Evolutionary conservation across 345 rosid species (phyloP), one percentile per base, ranked within the genome.

Genomic region (Brassica rapa): DNA sequence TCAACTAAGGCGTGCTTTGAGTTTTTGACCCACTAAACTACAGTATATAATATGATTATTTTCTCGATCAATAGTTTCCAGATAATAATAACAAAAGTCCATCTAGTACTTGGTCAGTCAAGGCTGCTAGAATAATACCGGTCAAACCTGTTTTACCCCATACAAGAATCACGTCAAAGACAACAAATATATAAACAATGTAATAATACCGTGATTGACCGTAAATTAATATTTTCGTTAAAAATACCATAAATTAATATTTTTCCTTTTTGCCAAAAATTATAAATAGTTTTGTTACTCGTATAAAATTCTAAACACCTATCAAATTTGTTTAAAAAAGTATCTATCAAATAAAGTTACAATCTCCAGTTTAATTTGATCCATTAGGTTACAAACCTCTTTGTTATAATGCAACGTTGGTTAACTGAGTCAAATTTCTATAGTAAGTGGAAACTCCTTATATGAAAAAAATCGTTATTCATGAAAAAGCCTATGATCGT

Each of bases 121-220:
- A 69, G 83, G 75, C 79, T 80, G 83, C 83, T 74, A 41, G 71
- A 74, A 39, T n/a, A 3, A 4, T 21, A 62, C n/a, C 76, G 72
- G 79, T 80, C 83, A 74, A 80, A 74, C 76, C 60, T 35, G 75
- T 80, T 64, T 62, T 70, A 60, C 37, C 66, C 4, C 21, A 6
- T 37, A 62, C 70, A 61, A 61, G 46, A 68, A 43, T 72, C 77
- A 37, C 66, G 66, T 79, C 82, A 62, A 73, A 61, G 64, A 60
- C 82, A 77, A 8, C 12, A 25, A 12, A 33, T 59, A 70, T 71
- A 70, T 59, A 10, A 41, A 43, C 4, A 43, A 43, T 43, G 37
- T 33, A 27, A 60, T 59, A 61, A 49, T 27, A 11, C 66, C 21
- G 12, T 65, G 2, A 53, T 53, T 69, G 68, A 76, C 68, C 69